Evolutionary conservation across 345 rosid genomes (phyloP), one percentile per base, ranked within the genome.

Genomic region (Boechera divaricarpa): DNA sequence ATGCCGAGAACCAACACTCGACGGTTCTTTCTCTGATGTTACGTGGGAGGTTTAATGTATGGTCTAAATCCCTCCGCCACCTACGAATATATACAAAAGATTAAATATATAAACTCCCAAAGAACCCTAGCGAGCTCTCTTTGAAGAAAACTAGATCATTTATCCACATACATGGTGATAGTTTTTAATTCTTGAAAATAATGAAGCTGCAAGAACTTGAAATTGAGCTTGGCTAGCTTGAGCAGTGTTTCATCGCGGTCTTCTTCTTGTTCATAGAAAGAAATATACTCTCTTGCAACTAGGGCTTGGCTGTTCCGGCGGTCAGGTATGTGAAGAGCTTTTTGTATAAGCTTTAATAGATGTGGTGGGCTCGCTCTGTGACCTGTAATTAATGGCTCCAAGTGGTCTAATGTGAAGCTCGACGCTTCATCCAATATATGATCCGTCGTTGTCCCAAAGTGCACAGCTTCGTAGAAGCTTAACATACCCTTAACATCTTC

Each of bases 391-490:
- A 73, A 3, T 29, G 62, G 2, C 24, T 63, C 62, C n/a, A 73
- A 63, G 13, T 63, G 39, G 21, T 29, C 1, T 2, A 29, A 2
- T 29, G 77, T 57, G 54, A 74, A 74, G 26, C 18, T 32, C 15
- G 53, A 42, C 2, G 83, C 81, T 64, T 85, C 82, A 7, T 85
- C 84, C 35, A 82, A 12, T 2, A 78, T 70, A 21, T 67, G 10
- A 71, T 85, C 87, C 6, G 56, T 85, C 15, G 69, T 72, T 11
- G 71, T 51, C 21, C 76, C 21, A 1, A 80, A 65, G 21, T 68
- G 39, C 5, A 79, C 52, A 7, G 85, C 86, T 81, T 85, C 85
- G 15, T 83, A 81, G 16, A 85, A 56, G 31, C 83, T 77, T 53
- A 81, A 11, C 35, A 83, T 75, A 6, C 80, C 85, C 11, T 79